These are phyloP conservation scores for Mycena floridula DNA, from an alignment of 768 basidiomycete species.

Conservation along the genomic window DNA sequence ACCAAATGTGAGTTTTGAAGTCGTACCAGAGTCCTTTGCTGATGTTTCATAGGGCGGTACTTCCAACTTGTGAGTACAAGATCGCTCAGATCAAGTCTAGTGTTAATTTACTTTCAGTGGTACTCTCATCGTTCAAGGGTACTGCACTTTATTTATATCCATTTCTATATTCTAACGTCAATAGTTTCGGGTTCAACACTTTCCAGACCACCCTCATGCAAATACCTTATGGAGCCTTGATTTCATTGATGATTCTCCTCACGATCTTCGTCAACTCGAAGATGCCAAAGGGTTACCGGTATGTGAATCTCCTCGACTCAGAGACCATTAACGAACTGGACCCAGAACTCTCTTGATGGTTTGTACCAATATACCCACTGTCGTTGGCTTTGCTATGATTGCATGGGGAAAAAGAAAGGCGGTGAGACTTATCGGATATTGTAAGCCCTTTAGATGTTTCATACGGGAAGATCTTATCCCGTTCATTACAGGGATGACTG, in stretches of 20 bases:
- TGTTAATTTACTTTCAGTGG: conserved; percentile 6
- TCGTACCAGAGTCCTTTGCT: background rate
- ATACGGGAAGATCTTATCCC: background rate
- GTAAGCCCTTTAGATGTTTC: conserved; percentile 4
- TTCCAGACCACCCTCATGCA: conserved; percentile 20
- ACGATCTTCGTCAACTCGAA: conserved; percentile 14
- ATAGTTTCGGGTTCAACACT: conserved; percentile 22
- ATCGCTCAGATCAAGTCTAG: background rate
- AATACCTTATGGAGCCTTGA: conserved; percentile 18
- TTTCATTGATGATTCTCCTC: conserved; percentile 14
- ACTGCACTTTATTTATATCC: background rate
- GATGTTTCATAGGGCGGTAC: conserved; percentile 14
- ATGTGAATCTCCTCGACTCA: too few relatives aligned
- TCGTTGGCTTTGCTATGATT: conserved; percentile 19
- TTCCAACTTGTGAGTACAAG: conserved; percentile 17
- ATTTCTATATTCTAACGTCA: background rate
- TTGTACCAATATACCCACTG: conserved; percentile 15
- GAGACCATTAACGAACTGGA: too few relatives aligned
- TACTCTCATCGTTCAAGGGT: conserved; percentile 20
- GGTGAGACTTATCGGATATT: conserved; percentile 15
- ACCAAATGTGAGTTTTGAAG: conserved; percentile 12
- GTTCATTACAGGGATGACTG: conserved; percentile 13
- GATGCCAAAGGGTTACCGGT: conserved; percentile 14
- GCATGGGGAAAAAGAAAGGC: conserved; percentile 17
- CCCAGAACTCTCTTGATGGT: conserved; percentile 20